Conservation (phyloP, 148 eudicot genomes). For the Spergularia bocconei region DNA sequence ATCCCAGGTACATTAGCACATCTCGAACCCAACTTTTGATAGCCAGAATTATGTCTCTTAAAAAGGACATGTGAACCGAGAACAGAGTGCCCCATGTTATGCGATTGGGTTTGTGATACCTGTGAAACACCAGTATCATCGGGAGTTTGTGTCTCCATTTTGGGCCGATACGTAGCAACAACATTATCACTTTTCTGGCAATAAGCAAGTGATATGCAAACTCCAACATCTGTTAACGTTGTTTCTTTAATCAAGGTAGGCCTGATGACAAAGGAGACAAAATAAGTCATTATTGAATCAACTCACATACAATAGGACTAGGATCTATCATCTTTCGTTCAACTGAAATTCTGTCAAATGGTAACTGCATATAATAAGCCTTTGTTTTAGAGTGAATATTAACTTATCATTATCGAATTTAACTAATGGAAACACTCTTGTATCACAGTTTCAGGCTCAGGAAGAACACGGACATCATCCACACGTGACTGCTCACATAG, state of each 20-base stretch:
- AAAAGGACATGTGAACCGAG: slow-evolving; percentile 58
- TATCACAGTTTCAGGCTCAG: too few relatives aligned
- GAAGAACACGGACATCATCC: too few relatives aligned
- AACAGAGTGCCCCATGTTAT: slow-evolving; percentile 44
- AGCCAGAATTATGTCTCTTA: slow-evolving; percentile 40
- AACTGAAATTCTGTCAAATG: too few relatives aligned
- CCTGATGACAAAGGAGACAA: slow-evolving; percentile 35
- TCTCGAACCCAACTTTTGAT: slow-evolving; percentile 45
- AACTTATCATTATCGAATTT: too few relatives aligned
- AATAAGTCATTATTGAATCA: not conserved
- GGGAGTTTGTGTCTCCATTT: slow-evolving; percentile 47
- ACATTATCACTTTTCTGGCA: slow-evolving; percentile 46
- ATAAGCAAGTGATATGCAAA: slow-evolving; percentile 85
- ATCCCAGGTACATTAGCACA: slow-evolving; percentile 53
- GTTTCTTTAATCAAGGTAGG: slow-evolving; percentile 58
- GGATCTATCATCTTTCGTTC: not conserved
- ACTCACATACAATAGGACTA: not conserved
- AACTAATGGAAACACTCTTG: too few relatives aligned
- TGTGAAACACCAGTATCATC: slow-evolving; percentile 42
- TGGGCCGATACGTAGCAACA: slow-evolving; percentile 84
- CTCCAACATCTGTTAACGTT: slow-evolving; percentile 53
- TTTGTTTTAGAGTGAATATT: too few relatives aligned
- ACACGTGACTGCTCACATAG: too few relatives aligned
- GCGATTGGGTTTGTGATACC: slow-evolving; percentile 34
- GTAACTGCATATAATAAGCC: too few relatives aligned